Evolutionary conservation across 1,284 basidiomycete species (phyloP).

Genomic region (Ganoderma sp.): DNA sequence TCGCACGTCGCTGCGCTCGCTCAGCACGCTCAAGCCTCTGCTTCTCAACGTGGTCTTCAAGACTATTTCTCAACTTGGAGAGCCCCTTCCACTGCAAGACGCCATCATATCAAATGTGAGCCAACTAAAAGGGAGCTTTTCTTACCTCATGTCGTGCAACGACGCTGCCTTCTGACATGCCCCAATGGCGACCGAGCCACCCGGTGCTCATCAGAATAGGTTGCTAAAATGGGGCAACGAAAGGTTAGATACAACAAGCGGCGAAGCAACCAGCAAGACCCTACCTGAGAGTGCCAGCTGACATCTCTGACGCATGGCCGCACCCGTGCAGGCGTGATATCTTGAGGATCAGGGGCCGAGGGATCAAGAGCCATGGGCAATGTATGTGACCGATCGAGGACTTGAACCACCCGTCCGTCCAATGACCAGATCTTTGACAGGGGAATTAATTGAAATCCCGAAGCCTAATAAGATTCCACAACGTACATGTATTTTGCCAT

Average conservation of each 20-base stretch:
- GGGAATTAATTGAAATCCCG: constrained; percentile 1
- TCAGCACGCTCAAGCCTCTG: constrained; percentile 43
- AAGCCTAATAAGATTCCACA: background rate
- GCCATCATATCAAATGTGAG: background rate
- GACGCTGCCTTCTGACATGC: constrained; percentile 56
- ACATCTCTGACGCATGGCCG: constrained; percentile 87
- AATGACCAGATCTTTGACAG: constrained; percentile 86
- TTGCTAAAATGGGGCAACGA: constrained; percentile 54
- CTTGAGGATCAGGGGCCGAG: constrained; percentile 57
- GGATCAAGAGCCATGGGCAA: constrained; percentile 75
- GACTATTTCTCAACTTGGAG: constrained; percentile 65
- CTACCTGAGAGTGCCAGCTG: constrained; percentile 82
- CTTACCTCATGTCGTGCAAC: constrained; percentile 77
- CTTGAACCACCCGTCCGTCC: constrained; percentile 84
- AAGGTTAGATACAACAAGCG: constrained; percentile 15
- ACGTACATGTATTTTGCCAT: constrained; percentile 82
- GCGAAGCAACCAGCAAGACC: constrained; percentile 29
- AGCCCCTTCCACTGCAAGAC: constrained; percentile 84
- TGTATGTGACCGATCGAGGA: constrained; percentile 82
- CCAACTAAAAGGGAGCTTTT: background rate
- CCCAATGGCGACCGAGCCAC: constrained; percentile 73
- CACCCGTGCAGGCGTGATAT: constrained; percentile 36
- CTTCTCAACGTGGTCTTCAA: constrained; percentile 82
- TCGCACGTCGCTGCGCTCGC: constrained; percentile 24
- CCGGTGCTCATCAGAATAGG: constrained; percentile 91